Evolutionary conservation across 805 yeast species (phyloP).

Genomic region (Candida sakaeoensis): DNA sequence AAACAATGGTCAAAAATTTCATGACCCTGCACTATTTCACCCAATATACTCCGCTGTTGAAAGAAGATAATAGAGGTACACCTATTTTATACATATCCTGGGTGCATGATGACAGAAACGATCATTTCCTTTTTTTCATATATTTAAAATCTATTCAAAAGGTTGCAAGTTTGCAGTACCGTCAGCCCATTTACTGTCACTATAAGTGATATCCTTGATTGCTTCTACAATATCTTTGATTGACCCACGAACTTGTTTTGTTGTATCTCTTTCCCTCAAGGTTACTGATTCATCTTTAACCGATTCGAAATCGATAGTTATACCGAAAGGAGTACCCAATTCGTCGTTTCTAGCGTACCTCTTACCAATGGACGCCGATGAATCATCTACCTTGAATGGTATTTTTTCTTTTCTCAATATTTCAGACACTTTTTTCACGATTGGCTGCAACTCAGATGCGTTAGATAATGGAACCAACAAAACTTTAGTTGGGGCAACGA

Average conservation of each 20-base stretch:
- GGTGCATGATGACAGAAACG: too few species aligned
- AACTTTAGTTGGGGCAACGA: slow-evolving; percentile 97
- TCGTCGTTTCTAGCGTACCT: slow-evolving; percentile 98
- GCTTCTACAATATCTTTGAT: slow-evolving; percentile 68
- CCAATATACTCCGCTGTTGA: too few species aligned
- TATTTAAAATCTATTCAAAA: slow-evolving; percentile 56
- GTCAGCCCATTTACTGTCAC: slow-evolving; percentile 76
- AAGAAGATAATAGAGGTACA: too few species aligned
- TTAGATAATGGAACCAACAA: slow-evolving; percentile 89
- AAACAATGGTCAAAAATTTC: too few species aligned
- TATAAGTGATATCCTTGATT: slow-evolving; percentile 69
- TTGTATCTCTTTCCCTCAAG: slow-evolving; percentile 94
- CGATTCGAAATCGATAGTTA: slow-evolving; percentile 94
- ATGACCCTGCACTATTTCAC: too few species aligned
- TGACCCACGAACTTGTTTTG: slow-evolving; percentile 93
- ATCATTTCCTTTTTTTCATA: neutral
- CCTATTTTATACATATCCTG: too few species aligned
- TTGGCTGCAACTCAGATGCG: slow-evolving; percentile 74
- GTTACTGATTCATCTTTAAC: slow-evolving; percentile 85
- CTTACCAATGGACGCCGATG: slow-evolving; percentile 96
- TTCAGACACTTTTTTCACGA: slow-evolving; percentile 64
- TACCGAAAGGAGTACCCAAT: slow-evolving; percentile 97
- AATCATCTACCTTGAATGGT: slow-evolving; percentile 94
- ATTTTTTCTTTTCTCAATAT: slow-evolving; percentile 75
- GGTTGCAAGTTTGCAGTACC: slow-evolving; percentile 71